Percentiles rank a stretch among this genome's conserved stretches.
Conservation (phyloP, 2,329 filamentous ascomycete genomes). For the Trichoderma sp. region DNA sequence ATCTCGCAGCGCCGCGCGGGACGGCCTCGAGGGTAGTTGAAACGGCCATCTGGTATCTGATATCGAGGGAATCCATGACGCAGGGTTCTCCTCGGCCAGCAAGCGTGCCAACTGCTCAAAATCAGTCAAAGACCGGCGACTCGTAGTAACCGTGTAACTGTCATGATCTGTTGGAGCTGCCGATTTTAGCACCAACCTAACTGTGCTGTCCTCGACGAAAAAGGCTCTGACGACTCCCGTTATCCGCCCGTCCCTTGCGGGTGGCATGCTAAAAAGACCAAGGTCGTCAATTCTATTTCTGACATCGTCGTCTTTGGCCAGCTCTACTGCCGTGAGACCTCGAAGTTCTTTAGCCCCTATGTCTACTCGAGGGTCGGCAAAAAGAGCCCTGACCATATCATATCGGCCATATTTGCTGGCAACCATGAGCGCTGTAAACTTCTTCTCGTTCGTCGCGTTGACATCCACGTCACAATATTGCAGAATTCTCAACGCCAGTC, state of each 20-base stretch:
- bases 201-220: slow-evolving; percentile 94
- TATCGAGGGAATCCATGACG: slow-evolving; percentile 86
- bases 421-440: slow-evolving; percentile 94
- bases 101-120: slow-evolving; percentile 88
- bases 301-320: slow-evolving; percentile 97
- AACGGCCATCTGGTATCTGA: slow-evolving; percentile 80
- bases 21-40: slow-evolving; percentile 88
- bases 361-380: slow-evolving; percentile 84
- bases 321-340: slow-evolving; percentile 88
- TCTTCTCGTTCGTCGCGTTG: slow-evolving; percentile 92
- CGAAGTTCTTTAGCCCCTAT: slow-evolving; percentile 77
- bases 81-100: slow-evolving; percentile 84
- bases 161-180: slow-evolving; percentile 78
- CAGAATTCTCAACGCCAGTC: slow-evolving; percentile 71
- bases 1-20: slow-evolving; percentile 79
- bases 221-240: slow-evolving; percentile 93
- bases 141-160: slow-evolving; percentile 92
- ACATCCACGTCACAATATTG: slow-evolving; percentile 89
- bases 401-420: slow-evolving; percentile 96
- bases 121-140: slow-evolving; percentile 79
- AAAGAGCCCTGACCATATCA: slow-evolving; percentile 86
- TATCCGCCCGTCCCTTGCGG: slow-evolving; percentile 73
- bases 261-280: slow-evolving; percentile 72
- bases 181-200: slow-evolving; percentile 90
- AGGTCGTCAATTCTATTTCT: slow-evolving; percentile 95